Evolutionary conservation across 345 rosid species (phyloP).

Genomic region (Eucalyptus polybractea): DNA sequence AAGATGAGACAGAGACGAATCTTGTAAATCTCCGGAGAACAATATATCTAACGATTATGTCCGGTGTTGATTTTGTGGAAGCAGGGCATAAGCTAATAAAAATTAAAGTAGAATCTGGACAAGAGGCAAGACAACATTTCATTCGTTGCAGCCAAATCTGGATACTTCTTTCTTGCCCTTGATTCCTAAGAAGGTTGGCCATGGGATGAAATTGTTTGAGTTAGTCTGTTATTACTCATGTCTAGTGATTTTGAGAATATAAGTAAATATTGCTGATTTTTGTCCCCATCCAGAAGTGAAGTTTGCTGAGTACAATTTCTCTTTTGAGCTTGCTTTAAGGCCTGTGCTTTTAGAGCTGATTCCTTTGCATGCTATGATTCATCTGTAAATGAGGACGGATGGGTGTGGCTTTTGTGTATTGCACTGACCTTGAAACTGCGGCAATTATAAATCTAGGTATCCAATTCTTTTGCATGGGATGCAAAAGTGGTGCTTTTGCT

Average conservation of each 20-base stretch:
- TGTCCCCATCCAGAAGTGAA: neutral
- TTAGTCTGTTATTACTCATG: too few relatives aligned
- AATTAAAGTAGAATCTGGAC: slow-evolving; percentile 94
- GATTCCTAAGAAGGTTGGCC: neutral
- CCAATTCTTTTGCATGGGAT: neutral
- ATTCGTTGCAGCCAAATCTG: neutral
- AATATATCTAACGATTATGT: slow-evolving; percentile 18
- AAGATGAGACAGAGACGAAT: too few relatives aligned
- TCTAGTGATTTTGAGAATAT: too few relatives aligned
- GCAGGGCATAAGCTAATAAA: slow-evolving; percentile 92
- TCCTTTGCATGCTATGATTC: neutral
- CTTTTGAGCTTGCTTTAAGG: neutral
- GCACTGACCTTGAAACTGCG: neutral
- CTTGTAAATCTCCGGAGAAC: too few relatives aligned
- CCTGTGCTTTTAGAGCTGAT: neutral
- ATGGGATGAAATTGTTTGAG: neutral
- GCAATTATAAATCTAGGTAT: neutral
- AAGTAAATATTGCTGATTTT: neutral
- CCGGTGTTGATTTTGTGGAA: slow-evolving; percentile 95
- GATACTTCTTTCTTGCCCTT: neutral
- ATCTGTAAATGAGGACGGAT: neutral
- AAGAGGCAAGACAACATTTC: slow-evolving; percentile 48
- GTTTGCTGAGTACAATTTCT: neutral
- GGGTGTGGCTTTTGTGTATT: neutral
- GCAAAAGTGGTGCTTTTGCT: neutral